Percentiles rank a stretch among this genome's conserved stretches.
phyloP scores from a whole-genome alignment of 106 monocot species.

The Dactylorhiza incarnata region DNA sequence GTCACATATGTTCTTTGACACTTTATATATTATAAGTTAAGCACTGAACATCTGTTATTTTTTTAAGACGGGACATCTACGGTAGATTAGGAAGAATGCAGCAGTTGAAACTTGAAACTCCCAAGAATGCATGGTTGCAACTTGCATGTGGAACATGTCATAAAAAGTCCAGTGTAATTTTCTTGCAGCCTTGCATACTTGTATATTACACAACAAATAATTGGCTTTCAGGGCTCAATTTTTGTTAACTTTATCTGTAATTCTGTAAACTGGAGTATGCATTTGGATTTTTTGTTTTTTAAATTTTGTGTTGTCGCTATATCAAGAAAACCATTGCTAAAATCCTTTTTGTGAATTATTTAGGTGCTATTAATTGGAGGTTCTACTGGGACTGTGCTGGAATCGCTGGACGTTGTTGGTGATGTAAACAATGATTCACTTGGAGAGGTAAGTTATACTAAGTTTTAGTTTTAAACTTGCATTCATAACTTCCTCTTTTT shows the following conservation, averaged over 20 bases:
- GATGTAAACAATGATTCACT: constrained; percentile 40
- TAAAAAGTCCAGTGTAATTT: not conserved
- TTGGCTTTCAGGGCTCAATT: not conserved
- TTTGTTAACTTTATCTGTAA: not conserved
- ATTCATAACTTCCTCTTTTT: not conserved
- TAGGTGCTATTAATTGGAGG: constrained; percentile 96
- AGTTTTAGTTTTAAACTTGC: not conserved
- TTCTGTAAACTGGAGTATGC: not conserved
- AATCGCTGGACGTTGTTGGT: constrained; percentile 84
- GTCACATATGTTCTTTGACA: not conserved
- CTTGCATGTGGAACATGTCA: not conserved
- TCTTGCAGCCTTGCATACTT: not conserved
- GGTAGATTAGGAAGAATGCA: not conserved
- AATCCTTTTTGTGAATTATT: constrained; percentile 3
- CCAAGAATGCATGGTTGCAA: not conserved
- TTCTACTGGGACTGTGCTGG: constrained; percentile 94
- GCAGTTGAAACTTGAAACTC: not conserved
- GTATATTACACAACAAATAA: not conserved
- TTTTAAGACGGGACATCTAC: not conserved
- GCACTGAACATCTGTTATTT: not conserved
- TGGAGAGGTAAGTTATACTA: constrained; percentile 37
- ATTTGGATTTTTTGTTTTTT: not conserved
- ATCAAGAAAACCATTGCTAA: not conserved
- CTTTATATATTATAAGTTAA: not conserved
- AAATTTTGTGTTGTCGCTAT: not conserved